Percentiles rank a stretch among this genome's conserved stretches.
phyloP scores from a whole-genome alignment of 2,329 filamentous ascomycete genomes.

The Alternaria viburni region DNA sequence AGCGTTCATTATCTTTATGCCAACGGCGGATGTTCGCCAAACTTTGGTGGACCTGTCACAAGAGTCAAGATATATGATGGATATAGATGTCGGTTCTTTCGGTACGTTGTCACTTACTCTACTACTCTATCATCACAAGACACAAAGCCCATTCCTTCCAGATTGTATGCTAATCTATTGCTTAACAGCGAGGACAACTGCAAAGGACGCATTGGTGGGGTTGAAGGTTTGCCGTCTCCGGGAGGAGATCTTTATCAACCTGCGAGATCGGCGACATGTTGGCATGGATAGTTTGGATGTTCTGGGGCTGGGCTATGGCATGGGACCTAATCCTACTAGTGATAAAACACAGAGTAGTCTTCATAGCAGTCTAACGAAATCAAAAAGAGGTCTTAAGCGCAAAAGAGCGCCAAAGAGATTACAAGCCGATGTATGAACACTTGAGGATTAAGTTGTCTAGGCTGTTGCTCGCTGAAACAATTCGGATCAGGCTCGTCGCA shows the following conservation, averaged over 20 bases:
- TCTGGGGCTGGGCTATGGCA: not conserved
- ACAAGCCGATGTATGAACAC: not conserved
- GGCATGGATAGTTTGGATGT: not conserved
- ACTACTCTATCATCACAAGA: no score
- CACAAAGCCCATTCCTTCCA: no score
- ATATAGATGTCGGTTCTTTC: no score
- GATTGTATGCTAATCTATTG: no score
- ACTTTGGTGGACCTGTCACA: no score
- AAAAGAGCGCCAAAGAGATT: not conserved
- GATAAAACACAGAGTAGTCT: no score
- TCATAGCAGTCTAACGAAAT: no score
- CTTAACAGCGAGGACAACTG: not conserved
- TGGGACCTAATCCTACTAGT: no score
- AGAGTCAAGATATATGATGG: no score
- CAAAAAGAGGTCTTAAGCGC: not conserved
- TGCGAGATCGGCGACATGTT: not conserved
- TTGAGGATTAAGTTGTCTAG: not conserved
- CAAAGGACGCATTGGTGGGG: not conserved
- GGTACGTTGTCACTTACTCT: no score
- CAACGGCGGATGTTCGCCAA: not conserved
- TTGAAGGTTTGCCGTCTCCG: not conserved
- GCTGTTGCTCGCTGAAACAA: not conserved
- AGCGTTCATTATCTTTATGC: no score
- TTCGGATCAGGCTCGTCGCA: not conserved
- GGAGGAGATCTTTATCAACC: not conserved